These are phyloP conservation scores for Syzygium jambos DNA, from an alignment of 345 rosid genomes.

Conservation along the genomic window DNA sequence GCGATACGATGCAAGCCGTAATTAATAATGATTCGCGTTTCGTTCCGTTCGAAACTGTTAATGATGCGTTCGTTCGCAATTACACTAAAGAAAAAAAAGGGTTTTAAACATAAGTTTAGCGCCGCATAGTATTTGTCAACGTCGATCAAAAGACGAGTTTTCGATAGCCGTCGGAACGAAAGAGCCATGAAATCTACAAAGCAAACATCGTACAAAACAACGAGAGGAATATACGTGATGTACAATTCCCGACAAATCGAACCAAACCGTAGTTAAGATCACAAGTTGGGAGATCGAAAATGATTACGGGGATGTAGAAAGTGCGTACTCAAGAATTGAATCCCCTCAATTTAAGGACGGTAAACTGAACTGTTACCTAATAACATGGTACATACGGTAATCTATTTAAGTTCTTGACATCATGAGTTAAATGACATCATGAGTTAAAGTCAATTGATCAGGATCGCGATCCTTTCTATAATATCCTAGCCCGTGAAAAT, in stretches of 20 bases:
- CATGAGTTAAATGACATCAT: neutral
- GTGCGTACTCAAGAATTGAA: neutral
- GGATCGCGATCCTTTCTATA: neutral
- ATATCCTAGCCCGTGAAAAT: neutral
- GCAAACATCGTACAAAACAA: neutral
- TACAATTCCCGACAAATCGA: neutral
- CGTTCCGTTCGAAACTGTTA: neutral
- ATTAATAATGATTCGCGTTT: neutral
- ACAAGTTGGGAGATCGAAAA: neutral
- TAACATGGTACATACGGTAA: neutral
- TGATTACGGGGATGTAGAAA: neutral
- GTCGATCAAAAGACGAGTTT: neutral
- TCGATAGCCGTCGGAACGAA: neutral
- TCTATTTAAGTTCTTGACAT: neutral
- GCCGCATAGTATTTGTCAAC: neutral
- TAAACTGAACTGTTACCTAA: neutral
- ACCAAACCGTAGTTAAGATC: neutral
- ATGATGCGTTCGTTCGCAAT: neutral
- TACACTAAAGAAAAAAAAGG: accelerated
- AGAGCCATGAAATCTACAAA: neutral
- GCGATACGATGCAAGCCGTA: neutral
- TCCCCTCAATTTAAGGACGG: neutral
- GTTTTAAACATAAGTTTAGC: neutral
- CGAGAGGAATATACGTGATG: neutral
- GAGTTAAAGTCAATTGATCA: neutral